Base-by-base conservation (phyloP, 768 basidiomycete species). In the Cyclocybe aegerita region DNA sequence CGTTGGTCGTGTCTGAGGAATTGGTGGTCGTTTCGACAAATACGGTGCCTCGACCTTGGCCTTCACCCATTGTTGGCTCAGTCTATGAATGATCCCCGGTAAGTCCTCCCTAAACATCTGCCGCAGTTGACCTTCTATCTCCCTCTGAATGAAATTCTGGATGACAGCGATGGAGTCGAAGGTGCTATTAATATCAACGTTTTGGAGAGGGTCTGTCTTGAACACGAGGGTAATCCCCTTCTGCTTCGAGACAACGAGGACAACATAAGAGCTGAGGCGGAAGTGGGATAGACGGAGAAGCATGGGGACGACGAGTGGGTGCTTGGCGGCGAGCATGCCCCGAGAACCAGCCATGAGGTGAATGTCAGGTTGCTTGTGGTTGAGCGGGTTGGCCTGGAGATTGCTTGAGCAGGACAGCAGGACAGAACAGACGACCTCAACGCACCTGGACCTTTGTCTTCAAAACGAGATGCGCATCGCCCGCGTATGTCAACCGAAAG, bases 201-300 rank as follows among this genome's bases (percentile, higher is more conserved):
- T 91, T 70, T 99, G 94, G 35, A 99, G 80, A 1, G 97, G 97
- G 70, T 99, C 97, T 33, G 97, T 98, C 74, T 98, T 98, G 83
- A 99, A 99, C 17, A 98, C 97, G 46, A 99, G 84, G 0, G 97
- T 98, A 65, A 98, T 98, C 38, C 97, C 97, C 64, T 98, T 98
- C 65, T 94, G 92, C 58, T 92, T 90, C 17, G 95, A 98, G 50
- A 99, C 92, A 60, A 98, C 95, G 50, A 99, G 85, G 57, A 98
- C 95, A 60, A 99, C 90, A 63, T 98, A 98, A 31, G 96, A 97
- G 60, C 84, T 86, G 33, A 99, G 86, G 54, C 85, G 86, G 71
- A 99, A 92, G 64, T 92, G 84, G n/a, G 94, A 97, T 4, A 99
- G 86, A 10, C 94, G 91, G 44, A 99, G 86, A 16, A 93, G 87